Evolutionary conservation across 2,329 filamentous ascomycete species (phyloP), one percentile per base, ranked within the genome.

Genomic region (Neofusicoccum parvum): DNA sequence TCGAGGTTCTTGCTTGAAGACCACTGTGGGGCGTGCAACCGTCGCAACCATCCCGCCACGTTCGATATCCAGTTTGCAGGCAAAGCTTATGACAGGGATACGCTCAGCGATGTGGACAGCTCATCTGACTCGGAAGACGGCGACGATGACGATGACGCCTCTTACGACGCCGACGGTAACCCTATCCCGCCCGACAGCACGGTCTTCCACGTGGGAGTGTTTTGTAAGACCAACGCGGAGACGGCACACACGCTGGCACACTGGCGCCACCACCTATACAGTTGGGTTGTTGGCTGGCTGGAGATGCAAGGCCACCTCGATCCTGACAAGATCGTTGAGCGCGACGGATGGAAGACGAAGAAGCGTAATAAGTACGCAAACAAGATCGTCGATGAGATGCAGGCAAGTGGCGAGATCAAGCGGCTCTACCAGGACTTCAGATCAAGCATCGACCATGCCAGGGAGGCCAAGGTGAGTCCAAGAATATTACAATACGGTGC

Each of bases 261-360:
- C 77, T 94, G 92, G 92, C 89, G 89, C 65, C 86, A 86, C 67
- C 86, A 88, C 51, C 85, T 94, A n/a, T 89, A 91, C 72, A 84
- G 89, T 68, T 91, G 86, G 84, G 88, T 94, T 0, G 81, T 90
- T 27, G 82, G 84, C 34, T 86, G 85, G 62, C 85, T 95, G 0
- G 76, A 82, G 27, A 75, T 75, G 1, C 82, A 88, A 66, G 87
- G 87, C 0, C 83, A 89, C 68, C 81, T 90, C 68, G 80, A 79
- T 0, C 78, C 87, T 0, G 78, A 83, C 11, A 84, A 87, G 71
- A 79, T 92, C 37, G 79, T 87, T 1, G 81, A 87, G 73, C 82
- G 90, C 9, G 87, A 88, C 65, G 81, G 80, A 65, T 85, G 87
- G 85, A 88, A 83, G 68, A 79, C 83, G 27, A 86, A 84, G 72